These are phyloP conservation scores for Parafenestella ontariensis DNA, from an alignment of 2,329 filamentous ascomycete species.

Conservation along the genomic window DNA sequence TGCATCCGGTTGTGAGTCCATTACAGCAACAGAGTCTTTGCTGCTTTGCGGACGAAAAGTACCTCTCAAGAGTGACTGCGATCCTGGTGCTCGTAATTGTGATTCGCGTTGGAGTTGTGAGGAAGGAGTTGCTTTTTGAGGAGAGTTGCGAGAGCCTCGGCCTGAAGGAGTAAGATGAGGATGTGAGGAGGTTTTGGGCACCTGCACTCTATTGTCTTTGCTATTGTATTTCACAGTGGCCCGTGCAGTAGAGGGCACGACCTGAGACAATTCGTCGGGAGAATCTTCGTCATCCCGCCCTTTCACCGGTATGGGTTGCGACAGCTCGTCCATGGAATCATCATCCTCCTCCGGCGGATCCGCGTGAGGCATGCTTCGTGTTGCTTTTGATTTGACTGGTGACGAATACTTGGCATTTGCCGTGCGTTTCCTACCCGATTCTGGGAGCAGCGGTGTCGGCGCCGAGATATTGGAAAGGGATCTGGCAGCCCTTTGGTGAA, in stretches of 20 bases:
- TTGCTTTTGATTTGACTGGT: conserved; percentile 23
- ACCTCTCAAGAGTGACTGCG: conserved; percentile 22
- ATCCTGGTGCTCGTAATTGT: conserved; percentile 22
- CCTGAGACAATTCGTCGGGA: conserved; percentile 43
- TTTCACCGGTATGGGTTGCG: conserved; percentile 18
- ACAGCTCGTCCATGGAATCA: conserved; percentile 28
- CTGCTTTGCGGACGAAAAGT: conserved; percentile 29
- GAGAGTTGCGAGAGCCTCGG: conserved; percentile 20
- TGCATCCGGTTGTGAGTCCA: conserved; percentile 54
- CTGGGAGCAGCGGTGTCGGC: conserved; percentile 24
- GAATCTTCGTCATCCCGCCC: conserved; percentile 28
- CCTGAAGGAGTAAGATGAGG: conserved; percentile 36
- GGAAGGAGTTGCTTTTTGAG: conserved; percentile 25
- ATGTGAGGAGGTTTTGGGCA: conserved; percentile 49
- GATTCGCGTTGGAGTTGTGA: conserved; percentile 30
- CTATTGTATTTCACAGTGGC: conserved; percentile 19
- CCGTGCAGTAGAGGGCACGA: conserved; percentile 21
- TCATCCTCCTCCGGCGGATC: conserved; percentile 30
- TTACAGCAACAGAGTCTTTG: conserved; percentile 51
- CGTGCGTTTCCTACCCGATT: conserved; percentile 18
- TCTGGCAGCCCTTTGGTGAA: conserved; percentile 31
- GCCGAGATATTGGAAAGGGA: conserved; percentile 38
- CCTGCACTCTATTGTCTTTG: conserved; percentile 28
- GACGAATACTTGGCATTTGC: conserved; percentile 33
- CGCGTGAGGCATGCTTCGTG: conserved; percentile 5